Percentiles rank a stretch among this genome's conserved stretches.
These are phyloP conservation scores for Aspergillus quadricinctus DNA, from an alignment of 2,329 filamentous ascomycete species.

Conservation along the genomic window DNA sequence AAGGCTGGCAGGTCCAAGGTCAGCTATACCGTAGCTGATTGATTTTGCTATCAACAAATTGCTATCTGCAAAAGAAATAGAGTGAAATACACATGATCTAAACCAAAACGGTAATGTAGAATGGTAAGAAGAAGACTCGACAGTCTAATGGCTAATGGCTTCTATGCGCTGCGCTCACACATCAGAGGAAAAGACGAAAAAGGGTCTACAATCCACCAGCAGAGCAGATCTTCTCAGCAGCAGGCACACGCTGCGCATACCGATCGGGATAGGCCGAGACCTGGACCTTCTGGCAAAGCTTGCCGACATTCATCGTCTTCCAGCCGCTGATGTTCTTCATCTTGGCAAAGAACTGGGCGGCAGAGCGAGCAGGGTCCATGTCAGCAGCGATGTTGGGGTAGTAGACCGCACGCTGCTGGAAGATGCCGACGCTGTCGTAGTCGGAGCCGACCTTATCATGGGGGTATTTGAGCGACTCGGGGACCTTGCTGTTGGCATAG, in stretches of 20 bases:
- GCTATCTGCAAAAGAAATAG: too few species aligned
- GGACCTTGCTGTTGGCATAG: slow-evolving; percentile 17
- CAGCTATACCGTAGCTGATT: slow-evolving; percentile 33
- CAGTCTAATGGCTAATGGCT: not conserved
- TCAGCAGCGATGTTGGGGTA: slow-evolving; percentile 18
- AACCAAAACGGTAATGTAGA: not conserved
- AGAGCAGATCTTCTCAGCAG: not conserved
- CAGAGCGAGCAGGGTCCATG: slow-evolving; percentile 17
- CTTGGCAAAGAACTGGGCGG: slow-evolving; percentile 16
- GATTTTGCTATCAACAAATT: not conserved
- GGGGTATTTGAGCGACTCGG: slow-evolving; percentile 16
- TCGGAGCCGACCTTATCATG: slow-evolving; percentile 18
- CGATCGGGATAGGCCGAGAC: slow-evolving; percentile 10
- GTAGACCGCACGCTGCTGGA: slow-evolving; percentile 19
- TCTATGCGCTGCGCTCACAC: not conserved
- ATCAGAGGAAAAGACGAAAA: too few species aligned
- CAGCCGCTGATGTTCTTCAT: slow-evolving; percentile 18
- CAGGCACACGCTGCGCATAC: not conserved
- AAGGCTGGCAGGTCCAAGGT: slow-evolving; percentile 61
- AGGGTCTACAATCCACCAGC: not conserved
- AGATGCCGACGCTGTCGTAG: slow-evolving; percentile 21
- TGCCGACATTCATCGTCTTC: slow-evolving; percentile 17
- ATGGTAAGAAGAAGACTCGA: not conserved
- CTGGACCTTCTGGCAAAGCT: slow-evolving; percentile 20
- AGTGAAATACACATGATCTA: not conserved